Conservation (phyloP, 2,329 filamentous ascomycete species). For the Aspergillus caelatus region DNA sequence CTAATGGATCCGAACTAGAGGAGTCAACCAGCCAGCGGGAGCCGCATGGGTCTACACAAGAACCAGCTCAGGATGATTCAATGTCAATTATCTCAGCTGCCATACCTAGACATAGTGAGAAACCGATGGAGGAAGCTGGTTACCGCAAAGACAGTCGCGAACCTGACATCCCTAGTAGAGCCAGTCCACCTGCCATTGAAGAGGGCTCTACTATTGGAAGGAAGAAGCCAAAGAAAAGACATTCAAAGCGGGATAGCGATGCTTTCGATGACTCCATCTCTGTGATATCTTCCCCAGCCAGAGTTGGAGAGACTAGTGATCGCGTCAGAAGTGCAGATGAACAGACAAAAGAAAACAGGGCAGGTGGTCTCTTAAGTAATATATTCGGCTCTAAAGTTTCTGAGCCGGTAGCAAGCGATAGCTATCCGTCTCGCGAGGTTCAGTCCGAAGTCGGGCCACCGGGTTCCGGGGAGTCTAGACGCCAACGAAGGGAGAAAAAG, state of each 20-base stretch:
- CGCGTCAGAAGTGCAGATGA: slow-evolving; percentile 36
- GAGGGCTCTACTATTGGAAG: slow-evolving; percentile 24
- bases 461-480: slow-evolving; percentile 40
- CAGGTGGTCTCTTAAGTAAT: slow-evolving; percentile 38
- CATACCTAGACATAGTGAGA: slow-evolving; percentile 11
- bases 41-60: neutral
- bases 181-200: slow-evolving; percentile 8
- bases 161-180: slow-evolving; percentile 24
- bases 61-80: slow-evolving; percentile 7
- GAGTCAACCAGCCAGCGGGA: slow-evolving; percentile 10
- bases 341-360: slow-evolving; percentile 35
- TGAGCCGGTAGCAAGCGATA: slow-evolving; percentile 32
- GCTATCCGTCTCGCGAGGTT: slow-evolving; percentile 33
- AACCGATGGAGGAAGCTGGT: slow-evolving; percentile 20
- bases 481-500: slow-evolving; percentile 38
- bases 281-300: slow-evolving; percentile 36
- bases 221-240: slow-evolving; percentile 30
- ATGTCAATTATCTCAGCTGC: slow-evolving; percentile 27
- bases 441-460: slow-evolving; percentile 41
- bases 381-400: slow-evolving; percentile 43
- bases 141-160: slow-evolving; percentile 25
- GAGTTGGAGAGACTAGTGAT: slow-evolving; percentile 34
- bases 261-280: slow-evolving; percentile 42
- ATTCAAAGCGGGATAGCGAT: slow-evolving; percentile 30
- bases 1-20: slow-evolving; percentile 33